Percentiles rank a stretch among this genome's conserved stretches.
Evolutionary conservation across 23 red algal species (phyloP).

Genomic region (Chondrus crispus): DNA sequence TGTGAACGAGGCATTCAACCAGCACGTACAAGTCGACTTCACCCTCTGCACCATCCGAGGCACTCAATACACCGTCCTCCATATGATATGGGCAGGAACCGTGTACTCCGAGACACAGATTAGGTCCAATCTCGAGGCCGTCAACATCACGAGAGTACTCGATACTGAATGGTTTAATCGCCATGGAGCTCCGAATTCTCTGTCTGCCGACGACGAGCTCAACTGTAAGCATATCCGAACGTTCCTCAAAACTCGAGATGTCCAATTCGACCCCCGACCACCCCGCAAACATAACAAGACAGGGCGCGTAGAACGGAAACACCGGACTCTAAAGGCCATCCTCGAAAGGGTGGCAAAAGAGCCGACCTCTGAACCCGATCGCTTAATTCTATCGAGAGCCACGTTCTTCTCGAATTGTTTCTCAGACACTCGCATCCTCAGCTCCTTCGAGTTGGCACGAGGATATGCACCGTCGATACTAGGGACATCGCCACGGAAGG

Average conservation of each 20-base stretch:
- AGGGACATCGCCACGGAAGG: background rate
- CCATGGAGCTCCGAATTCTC: too few species aligned
- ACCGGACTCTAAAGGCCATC: slow-evolving; percentile 5
- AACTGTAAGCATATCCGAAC: background rate
- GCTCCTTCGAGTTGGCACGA: slow-evolving; percentile 6
- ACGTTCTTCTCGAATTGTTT: slow-evolving; percentile 5
- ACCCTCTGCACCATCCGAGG: background rate
- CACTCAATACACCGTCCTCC: background rate
- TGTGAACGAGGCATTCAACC: background rate
- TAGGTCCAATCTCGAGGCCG: too few species aligned
- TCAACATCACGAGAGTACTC: too few species aligned
- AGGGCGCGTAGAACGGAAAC: background rate
- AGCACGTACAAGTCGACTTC: background rate
- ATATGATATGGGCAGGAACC: background rate
- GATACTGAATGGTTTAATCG: too few species aligned
- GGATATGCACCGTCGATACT: slow-evolving; percentile 24
- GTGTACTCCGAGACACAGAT: background rate
- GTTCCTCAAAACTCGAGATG: background rate
- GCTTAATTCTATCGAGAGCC: background rate
- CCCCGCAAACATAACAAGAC: background rate
- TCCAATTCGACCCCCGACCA: background rate
- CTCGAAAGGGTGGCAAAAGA: background rate
- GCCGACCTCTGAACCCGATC: background rate
- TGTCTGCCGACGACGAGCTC: background rate
- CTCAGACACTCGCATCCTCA: background rate